Evolutionary conservation across 1,284 basidiomycete species (phyloP).

Genomic region (Fomitopsis palustris): DNA sequence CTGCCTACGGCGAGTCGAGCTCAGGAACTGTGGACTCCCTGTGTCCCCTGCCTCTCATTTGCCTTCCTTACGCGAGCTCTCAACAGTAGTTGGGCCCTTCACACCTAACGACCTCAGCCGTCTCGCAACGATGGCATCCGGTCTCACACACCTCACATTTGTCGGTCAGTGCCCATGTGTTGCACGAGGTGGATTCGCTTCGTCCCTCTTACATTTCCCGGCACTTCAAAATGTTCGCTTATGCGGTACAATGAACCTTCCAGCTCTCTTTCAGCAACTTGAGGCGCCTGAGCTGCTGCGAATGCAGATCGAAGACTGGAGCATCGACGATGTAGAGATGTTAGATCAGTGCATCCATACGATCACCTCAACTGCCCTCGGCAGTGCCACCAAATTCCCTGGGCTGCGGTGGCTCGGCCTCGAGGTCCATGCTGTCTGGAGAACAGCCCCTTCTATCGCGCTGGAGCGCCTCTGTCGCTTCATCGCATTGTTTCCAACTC

Average conservation of each 20-base stretch:
- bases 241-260: background rate
- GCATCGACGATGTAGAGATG: background rate
- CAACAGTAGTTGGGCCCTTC: background rate
- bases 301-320: background rate
- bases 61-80: background rate
- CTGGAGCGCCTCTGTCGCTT: background rate
- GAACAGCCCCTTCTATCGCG: background rate
- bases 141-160: background rate
- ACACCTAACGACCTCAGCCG: background rate
- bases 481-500: background rate
- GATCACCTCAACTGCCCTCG: background rate
- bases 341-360: background rate
- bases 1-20: background rate
- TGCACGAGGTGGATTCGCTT: background rate
- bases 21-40: background rate
- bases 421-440: background rate
- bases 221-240: background rate
- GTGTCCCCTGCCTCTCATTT: background rate
- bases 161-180: background rate
- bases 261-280: background rate
- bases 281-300: background rate
- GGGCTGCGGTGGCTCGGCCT: background rate
- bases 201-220: background rate
- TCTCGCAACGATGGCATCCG: background rate
- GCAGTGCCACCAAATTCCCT: background rate